These are phyloP conservation scores for Termitomyces bulborhizus DNA, from an alignment of 768 basidiomycete genomes.

Conservation along the genomic window DNA sequence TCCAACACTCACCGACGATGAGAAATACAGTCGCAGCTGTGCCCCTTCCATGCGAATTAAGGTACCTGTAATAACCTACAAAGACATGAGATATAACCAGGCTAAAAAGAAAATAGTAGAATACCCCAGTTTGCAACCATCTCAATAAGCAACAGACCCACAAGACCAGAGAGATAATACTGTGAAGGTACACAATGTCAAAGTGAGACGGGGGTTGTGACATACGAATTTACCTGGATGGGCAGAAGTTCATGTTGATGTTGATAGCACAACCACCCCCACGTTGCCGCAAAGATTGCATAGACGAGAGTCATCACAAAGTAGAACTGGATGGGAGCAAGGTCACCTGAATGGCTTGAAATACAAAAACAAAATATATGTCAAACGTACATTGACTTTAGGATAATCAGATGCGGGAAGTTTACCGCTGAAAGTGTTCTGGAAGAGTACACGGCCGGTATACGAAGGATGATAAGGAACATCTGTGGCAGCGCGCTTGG, in stretches of 20 bases:
- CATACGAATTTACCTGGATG: constrained; percentile 53
- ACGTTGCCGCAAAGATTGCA: constrained; percentile 53
- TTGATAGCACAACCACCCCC: constrained; percentile 82
- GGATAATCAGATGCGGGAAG: constrained; percentile 94
- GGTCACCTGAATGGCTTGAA: neutral
- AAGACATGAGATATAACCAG: neutral
- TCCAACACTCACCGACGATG: constrained; percentile 66
- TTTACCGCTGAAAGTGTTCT: constrained; percentile 82
- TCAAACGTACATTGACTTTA: constrained; percentile 77
- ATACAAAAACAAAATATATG: neutral
- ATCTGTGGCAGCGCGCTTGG: constrained; percentile 38
- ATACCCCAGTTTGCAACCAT: constrained; percentile 90
- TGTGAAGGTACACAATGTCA: constrained; percentile 21
- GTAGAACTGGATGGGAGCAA: constrained; percentile 64
- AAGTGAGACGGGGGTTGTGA: neutral
- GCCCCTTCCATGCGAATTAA: constrained; percentile 79
- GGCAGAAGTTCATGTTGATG: constrained; percentile 82
- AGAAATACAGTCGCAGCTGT: constrained; percentile 83
- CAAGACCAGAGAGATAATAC: constrained; percentile 88
- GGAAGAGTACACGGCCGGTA: constrained; percentile 75
- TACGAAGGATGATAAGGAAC: constrained; percentile 71
- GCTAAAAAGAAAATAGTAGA: constrained; percentile 13
- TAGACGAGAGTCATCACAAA: constrained; percentile 82
- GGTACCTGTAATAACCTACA: constrained; percentile 87
- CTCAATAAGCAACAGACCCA: constrained; percentile 84